Evolutionary conservation across 768 basidiomycete genomes (phyloP), one percentile per base, ranked within the genome.

Genomic region (Chalciporus sphaerocephalus): DNA sequence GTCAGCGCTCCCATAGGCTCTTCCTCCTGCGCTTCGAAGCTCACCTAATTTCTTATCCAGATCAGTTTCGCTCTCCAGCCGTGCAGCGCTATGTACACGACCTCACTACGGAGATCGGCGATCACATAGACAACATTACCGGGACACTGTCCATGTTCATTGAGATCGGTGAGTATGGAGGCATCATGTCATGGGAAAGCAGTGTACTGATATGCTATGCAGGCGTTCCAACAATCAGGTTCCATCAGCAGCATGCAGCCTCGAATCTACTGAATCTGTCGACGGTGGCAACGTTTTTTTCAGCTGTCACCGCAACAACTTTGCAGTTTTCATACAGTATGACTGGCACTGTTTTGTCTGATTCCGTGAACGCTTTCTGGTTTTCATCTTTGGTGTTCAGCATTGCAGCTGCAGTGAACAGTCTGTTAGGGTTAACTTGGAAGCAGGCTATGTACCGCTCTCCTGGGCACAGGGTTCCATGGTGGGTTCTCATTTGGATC

Each of bases 401-500:
- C 41, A 78, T 78, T 40, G 72, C 72, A 16, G 73, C 76, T 5
- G 76, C 76, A 20, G 77, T 78, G 39, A 78, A 78, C 55, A 74
- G 73, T 59, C 62, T 78, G 15, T 53, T 78, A 5, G 76, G 76
- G 25, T 48, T 79, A 22, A 78, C 76, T 1, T 78, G 76, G 76
- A 79, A 76, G 58, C 75, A 78, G 53, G 74, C 76, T 20, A 74
- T 77, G 73, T 78, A 78, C 48, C 77, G 76, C 25, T 79, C 77
- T 6, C 76, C 76, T 42, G 74, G 75, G 42, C 72, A 78, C 52
- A 72, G 75, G 50, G 76, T 78, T 40, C 76, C 76, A 8, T 78
- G 76, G 75, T 78, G 76, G 76, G 74, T 79, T 18, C 60, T 76
- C 33, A 89, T 90, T 54, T 91, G 86, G 87, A 90, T 90, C 69